phyloP scores from a whole-genome alignment of 164 flowering plant genomes.

The Euptelea pleiosperma region DNA sequence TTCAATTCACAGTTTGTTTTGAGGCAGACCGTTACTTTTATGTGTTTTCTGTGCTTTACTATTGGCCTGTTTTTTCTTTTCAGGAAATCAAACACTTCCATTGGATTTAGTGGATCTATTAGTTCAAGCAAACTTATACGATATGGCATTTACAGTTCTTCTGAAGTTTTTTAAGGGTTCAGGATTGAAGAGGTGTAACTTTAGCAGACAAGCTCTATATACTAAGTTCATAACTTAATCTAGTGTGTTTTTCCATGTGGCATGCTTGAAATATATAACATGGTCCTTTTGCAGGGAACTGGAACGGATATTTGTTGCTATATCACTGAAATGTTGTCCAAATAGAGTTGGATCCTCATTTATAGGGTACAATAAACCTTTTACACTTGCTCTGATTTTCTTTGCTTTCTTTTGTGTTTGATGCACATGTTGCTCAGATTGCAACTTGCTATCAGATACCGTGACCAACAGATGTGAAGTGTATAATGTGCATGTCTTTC shows the following conservation, averaged over 20 bases:
- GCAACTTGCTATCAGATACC: neutral
- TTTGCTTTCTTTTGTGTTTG: slow-evolving; percentile 4
- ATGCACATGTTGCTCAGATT: neutral
- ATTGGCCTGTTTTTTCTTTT: slow-evolving; percentile 14
- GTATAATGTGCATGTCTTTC: slow-evolving; percentile 16
- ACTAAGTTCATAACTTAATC: neutral
- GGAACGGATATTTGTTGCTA: slow-evolving; percentile 63
- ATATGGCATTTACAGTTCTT: slow-evolving; percentile 81
- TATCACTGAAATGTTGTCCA: slow-evolving; percentile 77
- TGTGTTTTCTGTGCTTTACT: neutral
- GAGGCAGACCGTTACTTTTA: neutral
- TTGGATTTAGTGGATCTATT: slow-evolving; percentile 62
- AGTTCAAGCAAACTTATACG: slow-evolving; percentile 65
- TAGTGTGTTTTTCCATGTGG: slow-evolving; percentile 2
- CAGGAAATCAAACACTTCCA: slow-evolving; percentile 46
- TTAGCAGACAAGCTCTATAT: slow-evolving; percentile 1
- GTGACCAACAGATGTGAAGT: neutral
- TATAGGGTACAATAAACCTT: slow-evolving; percentile 36
- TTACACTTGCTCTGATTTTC: slow-evolving; percentile 2
- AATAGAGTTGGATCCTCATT: slow-evolving; percentile 30
- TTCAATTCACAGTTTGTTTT: neutral
- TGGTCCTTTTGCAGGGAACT: slow-evolving; percentile 51
- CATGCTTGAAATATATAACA: slow-evolving; percentile 1
- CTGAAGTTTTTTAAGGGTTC: slow-evolving; percentile 81
- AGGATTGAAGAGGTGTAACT: slow-evolving; percentile 54